Conservation (phyloP, 371 early-diverging fungal genomes). For the Paraphysoderma sedebokerense region DNA sequence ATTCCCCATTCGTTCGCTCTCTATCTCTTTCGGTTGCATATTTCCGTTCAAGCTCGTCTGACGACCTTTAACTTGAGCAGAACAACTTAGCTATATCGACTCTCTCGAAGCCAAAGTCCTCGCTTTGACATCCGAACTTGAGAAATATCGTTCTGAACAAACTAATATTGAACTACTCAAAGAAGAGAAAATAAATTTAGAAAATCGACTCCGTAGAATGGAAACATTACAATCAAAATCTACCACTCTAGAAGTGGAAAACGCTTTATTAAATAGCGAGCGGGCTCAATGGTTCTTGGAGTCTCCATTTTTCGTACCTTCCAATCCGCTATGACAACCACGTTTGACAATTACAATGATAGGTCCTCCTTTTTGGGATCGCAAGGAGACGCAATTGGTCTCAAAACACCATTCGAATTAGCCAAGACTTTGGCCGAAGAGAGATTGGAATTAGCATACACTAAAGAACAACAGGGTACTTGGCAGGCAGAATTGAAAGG, state of each 20-base stretch:
- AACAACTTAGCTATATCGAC: slow-evolving; percentile 19
- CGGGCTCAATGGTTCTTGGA: slow-evolving; percentile 21
- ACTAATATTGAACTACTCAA: slow-evolving; percentile 13
- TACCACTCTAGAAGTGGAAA: slow-evolving; percentile 13
- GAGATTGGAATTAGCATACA: slow-evolving; percentile 12
- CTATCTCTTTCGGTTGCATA: too few relatives aligned
- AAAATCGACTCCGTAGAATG: slow-evolving; percentile 13
- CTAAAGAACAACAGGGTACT: slow-evolving; percentile 14
- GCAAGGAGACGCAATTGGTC: slow-evolving; percentile 5
- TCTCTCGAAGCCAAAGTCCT: slow-evolving; percentile 17
- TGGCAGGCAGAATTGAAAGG: slow-evolving; percentile 7
- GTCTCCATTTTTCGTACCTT: too few relatives aligned
- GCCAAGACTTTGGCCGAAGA: slow-evolving; percentile 18
- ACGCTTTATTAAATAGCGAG: slow-evolving; percentile 16
- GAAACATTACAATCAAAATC: slow-evolving; percentile 7
- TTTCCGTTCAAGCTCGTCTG: too few relatives aligned
- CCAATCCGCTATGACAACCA: slow-evolving; percentile 3
- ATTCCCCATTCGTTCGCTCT: too few relatives aligned
- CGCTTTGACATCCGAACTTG: slow-evolving; percentile 9
- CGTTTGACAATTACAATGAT: slow-evolving; percentile 4
- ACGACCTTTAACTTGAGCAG: too few relatives aligned
- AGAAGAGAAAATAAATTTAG: slow-evolving; percentile 20
- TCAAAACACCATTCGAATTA: slow-evolving; percentile 20
- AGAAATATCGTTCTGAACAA: slow-evolving; percentile 7
- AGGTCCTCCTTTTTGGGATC: slow-evolving; percentile 6